Conservation (phyloP, 2,329 filamentous ascomycete species). For the Coniella vitis region DNA sequence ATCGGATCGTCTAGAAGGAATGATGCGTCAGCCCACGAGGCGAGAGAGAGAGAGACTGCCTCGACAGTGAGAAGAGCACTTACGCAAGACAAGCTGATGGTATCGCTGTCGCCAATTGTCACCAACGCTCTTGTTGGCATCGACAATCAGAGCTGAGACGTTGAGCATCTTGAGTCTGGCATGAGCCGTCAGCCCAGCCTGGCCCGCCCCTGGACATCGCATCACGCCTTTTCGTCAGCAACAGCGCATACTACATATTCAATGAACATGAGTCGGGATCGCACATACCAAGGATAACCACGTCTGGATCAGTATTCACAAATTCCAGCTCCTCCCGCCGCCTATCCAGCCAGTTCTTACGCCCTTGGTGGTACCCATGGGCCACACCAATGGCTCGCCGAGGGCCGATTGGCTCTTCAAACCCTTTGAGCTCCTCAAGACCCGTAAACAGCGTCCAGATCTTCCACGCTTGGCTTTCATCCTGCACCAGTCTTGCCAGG, state of each 20-base stretch:
- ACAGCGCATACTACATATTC: not conserved
- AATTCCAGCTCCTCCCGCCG: conserved; percentile 41
- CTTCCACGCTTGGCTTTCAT: conserved; percentile 43
- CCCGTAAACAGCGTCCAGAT: conserved; percentile 58
- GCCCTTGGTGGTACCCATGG: conserved; percentile 43
- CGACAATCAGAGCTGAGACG: conserved; percentile 45
- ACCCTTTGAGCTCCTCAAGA: conserved; percentile 45
- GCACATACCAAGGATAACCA: conserved; percentile 46
- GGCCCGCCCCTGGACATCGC: conserved; percentile 40
- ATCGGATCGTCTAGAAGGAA: conserved; percentile 48
- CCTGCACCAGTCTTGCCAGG: conserved; percentile 43
- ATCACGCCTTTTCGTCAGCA: conserved; percentile 7
- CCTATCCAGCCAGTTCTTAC: conserved; percentile 54
- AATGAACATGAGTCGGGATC: not conserved
- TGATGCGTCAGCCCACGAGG: no score
- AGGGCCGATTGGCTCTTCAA: conserved; percentile 41
- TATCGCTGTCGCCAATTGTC: conserved; percentile 57
- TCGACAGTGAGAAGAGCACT: not conserved
- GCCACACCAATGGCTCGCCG: conserved; percentile 48
- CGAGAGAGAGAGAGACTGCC: not conserved
- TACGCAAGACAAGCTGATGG: conserved; percentile 44
- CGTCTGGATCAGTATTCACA: conserved; percentile 38
- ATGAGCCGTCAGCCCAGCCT: conserved; percentile 44
- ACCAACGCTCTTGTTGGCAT: conserved; percentile 43
- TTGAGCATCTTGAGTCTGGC: conserved; percentile 50